A percentile compares a stretch with the other conserved stretches of the same genome.
Conservation (phyloP, 192 early-diverging fungal species). For the Spizellomyces sp. region DNA sequence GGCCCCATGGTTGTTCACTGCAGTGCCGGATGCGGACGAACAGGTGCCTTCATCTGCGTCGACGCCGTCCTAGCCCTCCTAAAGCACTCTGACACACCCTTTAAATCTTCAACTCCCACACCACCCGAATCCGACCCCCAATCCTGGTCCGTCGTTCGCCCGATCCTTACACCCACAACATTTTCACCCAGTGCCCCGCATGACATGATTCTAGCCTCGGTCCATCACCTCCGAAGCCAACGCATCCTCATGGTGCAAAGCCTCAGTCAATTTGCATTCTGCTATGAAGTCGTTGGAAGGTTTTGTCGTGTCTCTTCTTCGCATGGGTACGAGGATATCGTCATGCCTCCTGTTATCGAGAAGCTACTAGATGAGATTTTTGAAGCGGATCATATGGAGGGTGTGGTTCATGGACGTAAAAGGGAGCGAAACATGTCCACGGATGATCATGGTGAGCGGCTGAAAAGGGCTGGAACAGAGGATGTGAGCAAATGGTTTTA, state of each 20-base stretch:
- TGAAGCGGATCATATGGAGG: no score
- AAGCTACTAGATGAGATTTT: no score
- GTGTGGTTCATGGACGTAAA: no score
- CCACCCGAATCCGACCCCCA: not conserved
- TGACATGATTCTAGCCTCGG: conserved; percentile 66
- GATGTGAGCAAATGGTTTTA: no score
- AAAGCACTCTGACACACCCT: not conserved
- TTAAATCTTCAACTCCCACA: not conserved
- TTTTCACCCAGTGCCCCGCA: conserved; percentile 23
- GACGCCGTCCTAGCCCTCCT: conserved; percentile 49
- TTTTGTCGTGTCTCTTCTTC: not conserved
- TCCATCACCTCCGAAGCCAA: conserved; percentile 72
- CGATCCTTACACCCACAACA: conserved; percentile 18
- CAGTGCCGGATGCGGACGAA: conserved; percentile 84
- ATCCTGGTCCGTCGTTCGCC: conserved; percentile 17
- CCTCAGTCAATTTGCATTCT: conserved; percentile 77
- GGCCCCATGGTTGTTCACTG: conserved; percentile 83
- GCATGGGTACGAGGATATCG: no score
- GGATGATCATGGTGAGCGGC: no score
- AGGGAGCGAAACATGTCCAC: no score
- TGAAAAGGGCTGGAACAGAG: no score
- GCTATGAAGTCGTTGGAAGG: conserved; percentile 71
- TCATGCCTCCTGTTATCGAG: no score
- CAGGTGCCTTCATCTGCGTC: conserved; percentile 80
- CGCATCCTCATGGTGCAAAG: conserved; percentile 85